A percentile compares a stretch with the other conserved stretches of the same genome.
Evolutionary conservation across 2,329 filamentous ascomycete species (phyloP).

Genomic region (Trichoderma sp.): DNA sequence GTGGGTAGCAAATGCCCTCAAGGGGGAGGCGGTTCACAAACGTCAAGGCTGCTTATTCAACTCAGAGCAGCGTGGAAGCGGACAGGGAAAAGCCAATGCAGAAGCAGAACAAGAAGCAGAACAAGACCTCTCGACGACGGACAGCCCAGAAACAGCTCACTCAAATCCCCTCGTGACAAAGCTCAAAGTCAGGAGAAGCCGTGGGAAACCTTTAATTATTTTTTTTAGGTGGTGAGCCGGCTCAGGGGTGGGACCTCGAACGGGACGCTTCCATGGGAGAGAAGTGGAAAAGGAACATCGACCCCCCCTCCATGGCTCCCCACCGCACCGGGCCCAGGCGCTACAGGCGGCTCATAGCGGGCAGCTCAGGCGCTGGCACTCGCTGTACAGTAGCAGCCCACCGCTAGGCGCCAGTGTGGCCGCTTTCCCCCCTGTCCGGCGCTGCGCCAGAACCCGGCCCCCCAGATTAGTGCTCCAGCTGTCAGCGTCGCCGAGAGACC

Average conservation of each 20-base stretch:
- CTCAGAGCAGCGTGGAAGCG: not conserved
- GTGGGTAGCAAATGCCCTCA: slow-evolving; percentile 31
- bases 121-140: not conserved
- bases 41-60: slow-evolving; percentile 3
- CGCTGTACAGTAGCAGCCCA: not conserved
- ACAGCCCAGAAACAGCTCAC: slow-evolving; percentile 12
- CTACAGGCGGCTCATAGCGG: slow-evolving; percentile 15
- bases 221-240: slow-evolving; percentile 25
- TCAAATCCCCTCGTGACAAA: slow-evolving; percentile 18
- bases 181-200: slow-evolving; percentile 19
- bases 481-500: slow-evolving; percentile 11
- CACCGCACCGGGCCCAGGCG: slow-evolving; percentile 10
- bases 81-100: not conserved
- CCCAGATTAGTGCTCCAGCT: slow-evolving; percentile 30
- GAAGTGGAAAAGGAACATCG: not conserved
- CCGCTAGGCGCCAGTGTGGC: not conserved
- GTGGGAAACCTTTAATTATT: slow-evolving; percentile 23
- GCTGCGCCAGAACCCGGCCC: slow-evolving; percentile 20
- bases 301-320: not conserved
- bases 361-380: slow-evolving; percentile 10
- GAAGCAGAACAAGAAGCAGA: not conserved
- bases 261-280: slow-evolving; percentile 16
- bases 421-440: slow-evolving; percentile 1
- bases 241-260: slow-evolving; percentile 27
- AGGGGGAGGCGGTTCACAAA: slow-evolving; percentile 18